phyloP scores from a whole-genome alignment of 2,329 filamentous ascomycete genomes.

The Nectriaceae sp. region DNA sequence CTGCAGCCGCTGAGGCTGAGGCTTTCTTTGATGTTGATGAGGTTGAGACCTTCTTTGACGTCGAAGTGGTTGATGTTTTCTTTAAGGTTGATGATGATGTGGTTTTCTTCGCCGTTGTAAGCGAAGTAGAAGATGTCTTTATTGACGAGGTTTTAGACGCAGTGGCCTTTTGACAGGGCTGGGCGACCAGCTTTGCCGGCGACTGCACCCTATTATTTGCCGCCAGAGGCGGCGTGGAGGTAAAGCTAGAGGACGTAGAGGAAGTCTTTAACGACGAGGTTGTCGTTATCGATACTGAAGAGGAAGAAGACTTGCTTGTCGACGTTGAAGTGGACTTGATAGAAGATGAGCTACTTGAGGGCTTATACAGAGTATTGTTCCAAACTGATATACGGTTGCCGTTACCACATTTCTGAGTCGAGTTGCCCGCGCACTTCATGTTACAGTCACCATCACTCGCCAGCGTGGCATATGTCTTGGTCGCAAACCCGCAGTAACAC shows the following conservation, averaged over 20 bases:
- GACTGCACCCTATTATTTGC: too few relatives aligned
- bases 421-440: constrained; percentile 18
- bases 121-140: neutral
- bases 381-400: constrained; percentile 23
- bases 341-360: neutral
- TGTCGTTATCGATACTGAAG: neutral
- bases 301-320: neutral
- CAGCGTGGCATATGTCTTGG: constrained; percentile 18
- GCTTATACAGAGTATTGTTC: constrained; percentile 18
- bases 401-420: constrained; percentile 18
- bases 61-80: too few relatives aligned
- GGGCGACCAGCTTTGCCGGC: too few relatives aligned
- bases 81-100: too few relatives aligned
- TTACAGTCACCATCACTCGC: constrained; percentile 20
- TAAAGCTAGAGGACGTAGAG: neutral
- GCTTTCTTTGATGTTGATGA: too few relatives aligned
- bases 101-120: neutral
- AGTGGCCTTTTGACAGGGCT: too few relatives aligned
- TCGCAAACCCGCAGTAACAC: constrained; percentile 21
- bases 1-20: too few relatives aligned
- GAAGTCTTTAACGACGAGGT: neutral
- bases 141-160: neutral
- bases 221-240: too few relatives aligned
- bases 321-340: neutral
- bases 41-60: too few relatives aligned